Base-by-base conservation (phyloP, 805 yeast genomes). In the Naumovozyma baii region DNA sequence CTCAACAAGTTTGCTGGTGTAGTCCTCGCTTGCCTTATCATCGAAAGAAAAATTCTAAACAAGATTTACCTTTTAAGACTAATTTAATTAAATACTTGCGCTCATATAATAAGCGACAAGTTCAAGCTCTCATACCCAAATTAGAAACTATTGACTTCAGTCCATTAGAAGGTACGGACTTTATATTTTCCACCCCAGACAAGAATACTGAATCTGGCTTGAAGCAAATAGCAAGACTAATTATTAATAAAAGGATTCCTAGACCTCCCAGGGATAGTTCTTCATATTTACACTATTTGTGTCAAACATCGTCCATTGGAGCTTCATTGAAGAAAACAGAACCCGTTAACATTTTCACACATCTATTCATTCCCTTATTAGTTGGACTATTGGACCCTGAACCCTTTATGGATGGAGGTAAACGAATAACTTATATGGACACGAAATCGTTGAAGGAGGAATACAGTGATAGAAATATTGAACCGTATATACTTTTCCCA, bases 1-100 rank as follows among this genome's bases (percentile, higher is more conserved):
- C 80, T 40, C 79, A 82, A 5, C 86, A 80, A 50, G 76, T 78
- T 67, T 61, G 72, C 25, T 80, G 87, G 87, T 57, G 68, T 26
- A 72, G 82, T 5, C 84, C 82, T 1, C 50, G 55, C 18, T 42
- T 69, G 12, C 45, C 33, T 18, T 34, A 38, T 12, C 38, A 42
- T 1, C 14, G 41, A 2, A 32, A 47, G n/a, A 16, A 5, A 15
- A 15, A n/a, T 10, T 20, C 2, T 10, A 31, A 10, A 22, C 26
- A 22, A 10, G 26, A 22, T 10, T 39, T 56, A n/a, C 28, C 38
- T 46, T 80, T 80, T 54, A 65, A 73, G 43, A 49, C 37, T 3
- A 73, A 71, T 45, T 54, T 80, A 4, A 18, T 62, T 0, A 45
- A 51, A 0, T 80, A 77, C 52, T 51, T 81, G 18, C 18, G 48